phyloP scores from a whole-genome alignment of 805 yeast genomes.

The Kurtzmaniella fragi region DNA sequence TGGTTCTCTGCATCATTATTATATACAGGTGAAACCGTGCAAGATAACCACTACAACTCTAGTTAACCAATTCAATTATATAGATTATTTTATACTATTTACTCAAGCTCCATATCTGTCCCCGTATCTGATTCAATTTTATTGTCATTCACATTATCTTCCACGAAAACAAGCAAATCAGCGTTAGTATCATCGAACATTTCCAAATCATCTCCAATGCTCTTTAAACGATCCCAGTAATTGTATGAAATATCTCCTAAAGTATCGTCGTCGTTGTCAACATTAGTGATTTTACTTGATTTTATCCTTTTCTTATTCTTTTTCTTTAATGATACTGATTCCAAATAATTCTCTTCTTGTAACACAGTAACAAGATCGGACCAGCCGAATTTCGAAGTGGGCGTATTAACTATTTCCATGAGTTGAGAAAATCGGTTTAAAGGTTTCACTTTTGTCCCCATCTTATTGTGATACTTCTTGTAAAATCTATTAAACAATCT shows the following conservation, averaged over 20 bases:
- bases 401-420: constrained; percentile 1
- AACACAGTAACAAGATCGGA: constrained; percentile 21
- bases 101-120: neutral
- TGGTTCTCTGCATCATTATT: no score
- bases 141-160: neutral
- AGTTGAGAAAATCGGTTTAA: constrained; percentile 8
- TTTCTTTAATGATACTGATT: constrained; percentile 11
- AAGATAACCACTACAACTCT: no score
- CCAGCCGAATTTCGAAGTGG: constrained; percentile 1
- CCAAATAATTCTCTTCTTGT: constrained; percentile 21
- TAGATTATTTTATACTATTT: no score
- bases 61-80: no score
- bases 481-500: constrained; percentile 32
- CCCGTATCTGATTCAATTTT: neutral
- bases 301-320: constrained; percentile 6
- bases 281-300: constrained; percentile 1
- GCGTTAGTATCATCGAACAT: constrained; percentile 13
- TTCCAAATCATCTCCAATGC: constrained; percentile 19
- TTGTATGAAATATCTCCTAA: constrained; percentile 20
- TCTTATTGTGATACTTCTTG: constrained; percentile 18
- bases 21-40: no score
- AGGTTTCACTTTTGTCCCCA: constrained; percentile 8
- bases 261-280: constrained; percentile 1
- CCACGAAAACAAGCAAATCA: neutral
- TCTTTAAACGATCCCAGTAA: constrained; percentile 31